Evolutionary conservation across 768 basidiomycete genomes (phyloP).

Genomic region (Pleurotus pulmonarius): DNA sequence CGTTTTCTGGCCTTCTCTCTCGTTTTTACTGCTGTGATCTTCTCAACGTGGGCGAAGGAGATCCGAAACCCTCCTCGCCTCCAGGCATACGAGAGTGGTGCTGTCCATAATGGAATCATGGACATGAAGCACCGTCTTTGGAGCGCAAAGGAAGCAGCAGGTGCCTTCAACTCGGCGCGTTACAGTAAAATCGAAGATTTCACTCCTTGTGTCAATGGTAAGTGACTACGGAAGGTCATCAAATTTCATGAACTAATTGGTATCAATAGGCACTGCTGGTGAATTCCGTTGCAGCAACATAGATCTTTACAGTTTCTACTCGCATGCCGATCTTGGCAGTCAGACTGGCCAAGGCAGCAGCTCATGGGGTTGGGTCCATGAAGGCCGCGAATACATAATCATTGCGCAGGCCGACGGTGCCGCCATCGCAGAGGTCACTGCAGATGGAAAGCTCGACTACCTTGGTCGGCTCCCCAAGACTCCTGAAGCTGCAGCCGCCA

Average conservation of each 20-base stretch:
- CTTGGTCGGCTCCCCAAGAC: constrained; percentile 18
- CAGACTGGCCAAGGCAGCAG: constrained; percentile 12
- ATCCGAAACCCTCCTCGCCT: constrained; percentile 6
- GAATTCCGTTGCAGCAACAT: constrained; percentile 17
- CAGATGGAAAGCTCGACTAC: constrained; percentile 12
- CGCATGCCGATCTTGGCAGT: constrained; percentile 15
- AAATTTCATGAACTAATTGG: neutral
- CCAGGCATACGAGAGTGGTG: constrained; percentile 1
- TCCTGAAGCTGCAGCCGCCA: constrained; percentile 16
- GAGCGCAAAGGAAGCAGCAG: neutral
- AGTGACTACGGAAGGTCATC: neutral
- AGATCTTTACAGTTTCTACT: constrained; percentile 15
- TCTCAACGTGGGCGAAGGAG: neutral
- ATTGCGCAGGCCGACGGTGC: constrained; percentile 16
- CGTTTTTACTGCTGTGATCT: neutral
- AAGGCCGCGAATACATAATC: constrained; percentile 14
- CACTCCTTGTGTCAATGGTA: constrained; percentile 12
- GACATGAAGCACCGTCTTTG: constrained; percentile 6
- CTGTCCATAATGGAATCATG: constrained; percentile 5
- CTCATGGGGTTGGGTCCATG: constrained; percentile 15
- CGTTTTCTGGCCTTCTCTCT: neutral
- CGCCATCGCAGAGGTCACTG: constrained; percentile 9
- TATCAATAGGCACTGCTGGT: constrained; percentile 2
- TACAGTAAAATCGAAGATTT: constrained; percentile 1
- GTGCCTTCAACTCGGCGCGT: neutral